phyloP scores from a whole-genome alignment of 176 grass and related monocot species.

The Tillandsia fasciculata region DNA sequence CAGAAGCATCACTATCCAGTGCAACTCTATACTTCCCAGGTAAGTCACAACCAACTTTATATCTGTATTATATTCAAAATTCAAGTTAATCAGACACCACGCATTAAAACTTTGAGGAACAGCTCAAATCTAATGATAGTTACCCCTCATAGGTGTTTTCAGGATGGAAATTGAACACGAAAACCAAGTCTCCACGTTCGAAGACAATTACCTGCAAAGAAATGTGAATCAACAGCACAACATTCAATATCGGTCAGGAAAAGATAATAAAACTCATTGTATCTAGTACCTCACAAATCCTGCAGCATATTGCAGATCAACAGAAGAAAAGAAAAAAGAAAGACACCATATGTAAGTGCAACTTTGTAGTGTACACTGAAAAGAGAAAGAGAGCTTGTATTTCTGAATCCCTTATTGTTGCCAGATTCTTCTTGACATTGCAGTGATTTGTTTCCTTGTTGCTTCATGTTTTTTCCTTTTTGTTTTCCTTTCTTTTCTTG shows the following conservation, averaged over 20 bases:
- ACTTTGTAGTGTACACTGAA: neutral
- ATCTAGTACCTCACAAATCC: neutral
- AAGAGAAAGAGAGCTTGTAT: neutral
- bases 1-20: constrained; percentile 73
- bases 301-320: neutral
- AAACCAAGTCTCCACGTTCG: constrained; percentile 86
- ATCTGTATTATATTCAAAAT: constrained; percentile 36
- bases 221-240: constrained; percentile 3
- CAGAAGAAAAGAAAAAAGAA: neutral
- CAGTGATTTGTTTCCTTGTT: neutral
- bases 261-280: neutral
- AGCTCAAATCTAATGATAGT: constrained; percentile 11
- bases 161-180: constrained; percentile 97
- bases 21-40: constrained; percentile 74
- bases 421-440: neutral
- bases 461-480: neutral
- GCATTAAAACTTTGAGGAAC: neutral
- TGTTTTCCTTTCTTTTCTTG: no score
- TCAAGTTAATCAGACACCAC: constrained; percentile 2
- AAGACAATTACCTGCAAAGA: constrained; percentile 79
- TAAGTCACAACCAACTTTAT: constrained; percentile 90
- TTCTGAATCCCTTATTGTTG: neutral
- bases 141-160: constrained; percentile 79
- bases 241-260: constrained; percentile 13
- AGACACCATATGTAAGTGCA: neutral